Percentiles rank a stretch among this genome's conserved stretches.
Conservation (phyloP, 2,329 filamentous ascomycete genomes). For the Talaromyces sp. region DNA sequence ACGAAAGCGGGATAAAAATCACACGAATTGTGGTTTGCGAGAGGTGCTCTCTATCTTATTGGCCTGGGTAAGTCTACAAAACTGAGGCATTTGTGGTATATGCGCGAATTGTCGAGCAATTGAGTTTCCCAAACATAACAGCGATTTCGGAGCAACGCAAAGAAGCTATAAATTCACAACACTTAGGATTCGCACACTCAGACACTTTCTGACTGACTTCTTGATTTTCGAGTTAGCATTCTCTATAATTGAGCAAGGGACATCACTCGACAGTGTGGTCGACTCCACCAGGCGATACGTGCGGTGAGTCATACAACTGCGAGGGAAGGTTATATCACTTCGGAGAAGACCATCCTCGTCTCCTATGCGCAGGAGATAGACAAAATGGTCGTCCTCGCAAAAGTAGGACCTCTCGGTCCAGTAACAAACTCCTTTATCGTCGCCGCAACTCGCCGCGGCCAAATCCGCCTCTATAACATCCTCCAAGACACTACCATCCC, state of each 20-base stretch:
- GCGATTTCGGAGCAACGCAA: conserved; percentile 1
- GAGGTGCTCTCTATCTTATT: neutral
- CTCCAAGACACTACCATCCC: conserved; percentile 58
- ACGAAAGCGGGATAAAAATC: neutral
- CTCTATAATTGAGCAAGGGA: neutral
- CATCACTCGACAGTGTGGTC: neutral
- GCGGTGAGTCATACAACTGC: conserved; percentile 5
- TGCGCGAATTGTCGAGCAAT: conserved; percentile 9
- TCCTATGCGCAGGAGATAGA: neutral
- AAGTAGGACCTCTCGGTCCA: conserved; percentile 26
- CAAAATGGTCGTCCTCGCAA: conserved; percentile 19
- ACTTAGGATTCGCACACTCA: neutral
- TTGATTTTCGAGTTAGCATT: too few relatives aligned
- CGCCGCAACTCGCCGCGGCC: conserved; percentile 33
- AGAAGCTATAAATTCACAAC: neutral
- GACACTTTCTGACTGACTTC: neutral
- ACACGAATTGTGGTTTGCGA: neutral
- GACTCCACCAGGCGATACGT: neutral
- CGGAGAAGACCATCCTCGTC: neutral
- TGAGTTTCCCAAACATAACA: neutral
- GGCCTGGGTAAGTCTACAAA: neutral
- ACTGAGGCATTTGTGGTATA: neutral
- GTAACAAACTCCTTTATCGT: conserved; percentile 34
- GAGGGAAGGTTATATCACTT: neutral
- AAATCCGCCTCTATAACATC: conserved; percentile 45